These are phyloP conservation scores for Pichia terricola DNA, from an alignment of 1,139 yeast genomes.

Conservation along the genomic window DNA sequence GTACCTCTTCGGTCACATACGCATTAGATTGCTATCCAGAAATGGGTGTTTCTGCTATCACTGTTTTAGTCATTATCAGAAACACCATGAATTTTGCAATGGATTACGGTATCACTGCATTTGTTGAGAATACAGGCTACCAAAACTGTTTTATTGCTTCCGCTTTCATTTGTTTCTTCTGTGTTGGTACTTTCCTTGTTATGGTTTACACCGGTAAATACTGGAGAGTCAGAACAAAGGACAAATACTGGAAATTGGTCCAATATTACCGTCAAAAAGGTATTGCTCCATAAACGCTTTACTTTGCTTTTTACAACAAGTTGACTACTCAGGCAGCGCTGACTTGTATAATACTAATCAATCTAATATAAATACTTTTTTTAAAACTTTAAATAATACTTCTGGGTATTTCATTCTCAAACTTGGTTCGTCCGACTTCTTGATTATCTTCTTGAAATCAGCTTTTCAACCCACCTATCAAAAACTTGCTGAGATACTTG, in stretches of 20 bases:
- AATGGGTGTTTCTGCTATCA: conserved; percentile 47
- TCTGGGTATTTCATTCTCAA: no score
- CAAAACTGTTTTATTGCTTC: conserved; percentile 37
- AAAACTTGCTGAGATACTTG: no score
- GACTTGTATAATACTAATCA: no score
- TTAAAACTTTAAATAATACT: no score
- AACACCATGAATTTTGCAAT: conserved; percentile 38
- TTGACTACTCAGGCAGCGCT: no score
- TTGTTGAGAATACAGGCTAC: conserved; percentile 34
- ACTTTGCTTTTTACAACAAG: no score
- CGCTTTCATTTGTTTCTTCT: conserved; percentile 33
- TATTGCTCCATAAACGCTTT: background rate
- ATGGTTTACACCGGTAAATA: conserved; percentile 30
- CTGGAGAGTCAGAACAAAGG: conserved; percentile 29
- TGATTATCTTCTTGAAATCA: no score
- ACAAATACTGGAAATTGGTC: conserved; percentile 29
- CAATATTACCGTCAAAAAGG: conserved; percentile 12
- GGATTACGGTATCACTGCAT: conserved; percentile 41
- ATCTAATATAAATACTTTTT: no score
- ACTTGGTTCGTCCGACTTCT: no score
- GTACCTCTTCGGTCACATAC: conserved; percentile 44
- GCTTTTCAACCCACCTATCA: no score
- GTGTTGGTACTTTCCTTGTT: conserved; percentile 32
- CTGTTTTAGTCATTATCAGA: conserved; percentile 29
- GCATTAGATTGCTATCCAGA: conserved; percentile 46